Percentiles rank a stretch among this genome's conserved stretches.
Conservation (phyloP, 176 grass and related monocot species). For the Aegilops bicornis region DNA sequence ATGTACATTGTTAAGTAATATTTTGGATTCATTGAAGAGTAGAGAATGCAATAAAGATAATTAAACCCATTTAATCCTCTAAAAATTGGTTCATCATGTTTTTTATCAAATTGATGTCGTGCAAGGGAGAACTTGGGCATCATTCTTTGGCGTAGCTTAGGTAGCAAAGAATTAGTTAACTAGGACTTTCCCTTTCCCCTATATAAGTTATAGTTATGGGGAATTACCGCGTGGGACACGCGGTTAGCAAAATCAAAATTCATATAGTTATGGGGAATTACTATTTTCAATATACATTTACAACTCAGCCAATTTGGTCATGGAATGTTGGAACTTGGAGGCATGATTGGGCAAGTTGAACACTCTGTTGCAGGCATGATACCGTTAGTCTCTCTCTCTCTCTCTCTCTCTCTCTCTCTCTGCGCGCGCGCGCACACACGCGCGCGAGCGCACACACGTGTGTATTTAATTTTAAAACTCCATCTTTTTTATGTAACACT, state of each 20-base stretch:
- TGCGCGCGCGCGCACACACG: too few relatives aligned
- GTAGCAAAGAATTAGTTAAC: neutral
- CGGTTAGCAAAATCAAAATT: too few relatives aligned
- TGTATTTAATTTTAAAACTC: too few relatives aligned
- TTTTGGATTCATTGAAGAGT: neutral
- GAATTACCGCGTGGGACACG: too few relatives aligned
- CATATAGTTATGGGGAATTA: neutral
- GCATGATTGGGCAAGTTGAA: neutral
- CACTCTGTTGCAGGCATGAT: too few relatives aligned
- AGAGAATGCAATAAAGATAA: neutral
- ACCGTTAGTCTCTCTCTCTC: too few relatives aligned
- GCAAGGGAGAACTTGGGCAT: neutral
- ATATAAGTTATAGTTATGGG: too few relatives aligned
- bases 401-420: too few relatives aligned
- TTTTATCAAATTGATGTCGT: neutral
- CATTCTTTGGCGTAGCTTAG: constrained; percentile 12
- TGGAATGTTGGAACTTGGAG: neutral
- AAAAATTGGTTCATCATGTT: neutral
- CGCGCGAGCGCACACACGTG: fast-evolving
- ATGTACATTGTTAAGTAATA: too few relatives aligned
- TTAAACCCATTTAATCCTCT: neutral
- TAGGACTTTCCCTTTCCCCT: neutral
- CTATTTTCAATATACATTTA: neutral
- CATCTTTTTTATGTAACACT: too few relatives aligned
- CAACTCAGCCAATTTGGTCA: constrained; percentile 9